Percentiles rank a stretch among this genome's conserved stretches.
These are phyloP conservation scores for Nicotiana obtusifolia DNA, from an alignment of 257 asterid genomes.

Conservation along the genomic window DNA sequence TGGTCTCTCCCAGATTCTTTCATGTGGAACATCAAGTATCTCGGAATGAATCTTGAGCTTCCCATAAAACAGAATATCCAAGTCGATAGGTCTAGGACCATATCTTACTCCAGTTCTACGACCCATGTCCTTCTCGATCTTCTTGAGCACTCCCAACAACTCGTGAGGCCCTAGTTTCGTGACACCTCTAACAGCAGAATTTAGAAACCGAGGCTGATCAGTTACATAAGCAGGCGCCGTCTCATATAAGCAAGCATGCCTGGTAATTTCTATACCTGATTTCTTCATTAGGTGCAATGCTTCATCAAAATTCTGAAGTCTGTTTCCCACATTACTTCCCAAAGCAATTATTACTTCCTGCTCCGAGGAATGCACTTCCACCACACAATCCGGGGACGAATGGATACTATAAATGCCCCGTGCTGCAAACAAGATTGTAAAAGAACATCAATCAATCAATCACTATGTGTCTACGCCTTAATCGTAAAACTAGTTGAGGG, in stretches of 20 bases:
- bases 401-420: conserved; percentile 37
- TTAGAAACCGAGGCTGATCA: conserved; percentile 83
- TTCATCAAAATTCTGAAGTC: conserved; percentile 67
- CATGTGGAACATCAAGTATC: conserved; percentile 67
- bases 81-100: conserved; percentile 92
- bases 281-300: conserved; percentile 71
- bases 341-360: conserved; percentile 82
- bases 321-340: conserved; percentile 89
- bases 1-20: conserved; percentile 89
- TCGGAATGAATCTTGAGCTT: conserved; percentile 55
- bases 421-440: conserved; percentile 19
- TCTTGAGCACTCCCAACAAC: conserved; percentile 51
- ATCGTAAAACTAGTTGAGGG: not conserved
- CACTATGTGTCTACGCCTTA: not conserved
- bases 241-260: conserved; percentile 82
- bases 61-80: conserved; percentile 86
- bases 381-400: conserved; percentile 31
- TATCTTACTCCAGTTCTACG: conserved; percentile 80
- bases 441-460: not conserved
- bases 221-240: conserved; percentile 90
- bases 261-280: conserved; percentile 63
- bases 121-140: conserved; percentile 85
- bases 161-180: conserved; percentile 73
- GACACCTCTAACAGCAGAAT: conserved; percentile 76
- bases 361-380: conserved; percentile 66